phyloP scores from a whole-genome alignment of 2,329 filamentous ascomycete species.

The Tothia fuscella region DNA sequence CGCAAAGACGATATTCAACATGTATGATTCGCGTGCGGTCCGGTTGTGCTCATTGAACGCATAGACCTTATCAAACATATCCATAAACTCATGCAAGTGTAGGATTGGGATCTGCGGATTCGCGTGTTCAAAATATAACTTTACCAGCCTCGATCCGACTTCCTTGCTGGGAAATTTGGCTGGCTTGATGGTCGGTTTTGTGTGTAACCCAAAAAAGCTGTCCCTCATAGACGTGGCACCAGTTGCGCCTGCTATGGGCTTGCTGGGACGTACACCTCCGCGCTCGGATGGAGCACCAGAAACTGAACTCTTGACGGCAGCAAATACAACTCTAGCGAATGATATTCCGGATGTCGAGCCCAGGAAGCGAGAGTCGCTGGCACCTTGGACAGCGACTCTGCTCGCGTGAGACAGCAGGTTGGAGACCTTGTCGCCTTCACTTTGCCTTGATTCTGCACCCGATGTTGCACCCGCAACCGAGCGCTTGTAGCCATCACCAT shows the following conservation, averaged over 20 bases:
- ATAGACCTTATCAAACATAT: conserved; percentile 75
- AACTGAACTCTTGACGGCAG: conserved; percentile 72
- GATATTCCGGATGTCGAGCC: conserved; percentile 84
- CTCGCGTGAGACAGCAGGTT: conserved; percentile 58
- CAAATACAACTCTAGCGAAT: conserved; percentile 87
- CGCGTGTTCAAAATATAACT: conserved; percentile 88
- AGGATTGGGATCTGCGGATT: conserved; percentile 93
- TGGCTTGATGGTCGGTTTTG: conserved; percentile 73
- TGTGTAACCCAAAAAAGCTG: conserved; percentile 94
- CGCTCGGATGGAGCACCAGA: conserved; percentile 47
- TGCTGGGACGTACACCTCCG: conserved; percentile 40
- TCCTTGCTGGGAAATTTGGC: conserved; percentile 72
- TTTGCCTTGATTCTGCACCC: conserved; percentile 14
- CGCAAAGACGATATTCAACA: conserved; percentile 93
- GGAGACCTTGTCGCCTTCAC: conserved; percentile 37
- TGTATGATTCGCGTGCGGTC: conserved; percentile 74
- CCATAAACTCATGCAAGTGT: conserved; percentile 80
- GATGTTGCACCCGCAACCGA: conserved; percentile 1
- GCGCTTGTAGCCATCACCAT: conserved; percentile 1
- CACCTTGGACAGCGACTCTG: conserved; percentile 66
- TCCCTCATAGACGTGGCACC: conserved; percentile 74
- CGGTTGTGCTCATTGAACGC: conserved; percentile 52
- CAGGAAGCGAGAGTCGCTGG: conserved; percentile 67
- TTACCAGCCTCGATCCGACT: conserved; percentile 59
- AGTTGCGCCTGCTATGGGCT: conserved; percentile 37